Percentiles rank a stretch among this genome's conserved stretches.
These are phyloP conservation scores for Claviceps lovelessii DNA, from an alignment of 2,329 filamentous ascomycete species.

Conservation along the genomic window DNA sequence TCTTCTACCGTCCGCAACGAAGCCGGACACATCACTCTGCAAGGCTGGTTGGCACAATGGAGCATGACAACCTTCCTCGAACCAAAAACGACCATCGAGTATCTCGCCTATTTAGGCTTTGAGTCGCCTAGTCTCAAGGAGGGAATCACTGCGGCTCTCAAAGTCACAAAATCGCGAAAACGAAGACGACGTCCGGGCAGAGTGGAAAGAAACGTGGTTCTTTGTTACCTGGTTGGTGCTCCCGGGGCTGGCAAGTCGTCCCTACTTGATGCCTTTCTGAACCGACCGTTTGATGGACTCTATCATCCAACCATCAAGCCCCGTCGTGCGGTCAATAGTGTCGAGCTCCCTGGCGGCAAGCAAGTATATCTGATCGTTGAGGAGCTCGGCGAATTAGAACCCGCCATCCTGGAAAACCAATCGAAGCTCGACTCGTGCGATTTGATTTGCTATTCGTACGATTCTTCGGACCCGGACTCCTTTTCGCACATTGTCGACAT, in stretches of 20 bases:
- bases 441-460: constrained; percentile 87
- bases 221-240: constrained; percentile 83
- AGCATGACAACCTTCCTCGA: constrained; percentile 98
- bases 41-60: constrained; percentile 98
- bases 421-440: constrained; percentile 86
- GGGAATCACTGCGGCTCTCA: constrained; percentile 69
- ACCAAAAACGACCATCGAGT: constrained; percentile 87
- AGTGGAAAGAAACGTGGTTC: constrained; percentile 85
- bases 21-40: constrained; percentile 84
- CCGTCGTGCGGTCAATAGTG: constrained; percentile 84
- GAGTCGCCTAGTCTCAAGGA: constrained; percentile 66
- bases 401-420: constrained; percentile 83
- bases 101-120: constrained; percentile 90
- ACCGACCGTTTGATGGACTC: constrained; percentile 66
- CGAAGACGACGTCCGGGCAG: constrained; percentile 65
- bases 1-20: constrained; percentile 91
- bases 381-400: constrained; percentile 89
- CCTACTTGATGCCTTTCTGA: constrained; percentile 80
- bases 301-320: constrained; percentile 94
- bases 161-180: constrained; percentile 85
- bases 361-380: constrained; percentile 94
- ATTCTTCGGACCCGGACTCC: constrained; percentile 91
- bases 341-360: constrained; percentile 88
- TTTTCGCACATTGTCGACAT: constrained; percentile 83
- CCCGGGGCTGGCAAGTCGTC: constrained; percentile 81